Evolutionary conservation across 345 rosid genomes (phyloP).

Genomic region (Eucalyptus tenuipes): DNA sequence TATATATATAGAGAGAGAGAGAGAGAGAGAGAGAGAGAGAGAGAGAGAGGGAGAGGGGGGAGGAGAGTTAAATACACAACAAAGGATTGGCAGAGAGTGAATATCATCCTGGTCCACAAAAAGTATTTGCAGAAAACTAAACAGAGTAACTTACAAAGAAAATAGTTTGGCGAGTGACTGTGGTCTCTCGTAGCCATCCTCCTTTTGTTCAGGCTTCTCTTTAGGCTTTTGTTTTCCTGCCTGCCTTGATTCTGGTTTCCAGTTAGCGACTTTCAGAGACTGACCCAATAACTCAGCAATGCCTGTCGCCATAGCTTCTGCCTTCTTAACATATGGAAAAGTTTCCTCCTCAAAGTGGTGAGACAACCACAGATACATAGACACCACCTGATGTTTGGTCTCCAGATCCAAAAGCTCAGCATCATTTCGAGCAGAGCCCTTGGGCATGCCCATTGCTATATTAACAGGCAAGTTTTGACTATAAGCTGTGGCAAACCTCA

Average conservation of each 20-base stretch:
- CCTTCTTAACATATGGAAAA: conserved; percentile 67
- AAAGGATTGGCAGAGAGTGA: background rate
- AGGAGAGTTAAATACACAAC: background rate
- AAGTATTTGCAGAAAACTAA: background rate
- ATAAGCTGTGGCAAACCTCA: conserved; percentile 58
- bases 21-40: background rate
- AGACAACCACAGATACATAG: conserved; percentile 91
- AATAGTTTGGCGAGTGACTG: conserved; percentile 29
- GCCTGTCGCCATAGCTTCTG: conserved; percentile 69
- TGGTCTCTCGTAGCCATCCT: conserved; percentile 52
- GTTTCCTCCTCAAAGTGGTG: conserved; percentile 61
- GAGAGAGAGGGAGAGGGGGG: too few relatives aligned
- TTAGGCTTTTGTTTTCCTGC: conserved; percentile 23
- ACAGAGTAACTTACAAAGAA: conserved; percentile 20
- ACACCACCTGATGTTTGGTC: conserved; percentile 74
- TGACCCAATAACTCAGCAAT: conserved; percentile 78
- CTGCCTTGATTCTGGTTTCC: conserved; percentile 72
- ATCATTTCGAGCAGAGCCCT: conserved; percentile 72
- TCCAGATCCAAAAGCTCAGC: conserved; percentile 76
- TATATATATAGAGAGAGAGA: too few relatives aligned
- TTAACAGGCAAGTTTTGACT: conserved; percentile 59
- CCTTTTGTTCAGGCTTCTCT: conserved; percentile 16
- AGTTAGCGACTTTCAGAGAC: conserved; percentile 53
- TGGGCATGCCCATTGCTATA: conserved; percentile 91
- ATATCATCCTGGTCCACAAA: background rate